These are phyloP conservation scores for Xylaria scruposa DNA, from an alignment of 495 filamentous ascomycete species.

Conservation along the genomic window DNA sequence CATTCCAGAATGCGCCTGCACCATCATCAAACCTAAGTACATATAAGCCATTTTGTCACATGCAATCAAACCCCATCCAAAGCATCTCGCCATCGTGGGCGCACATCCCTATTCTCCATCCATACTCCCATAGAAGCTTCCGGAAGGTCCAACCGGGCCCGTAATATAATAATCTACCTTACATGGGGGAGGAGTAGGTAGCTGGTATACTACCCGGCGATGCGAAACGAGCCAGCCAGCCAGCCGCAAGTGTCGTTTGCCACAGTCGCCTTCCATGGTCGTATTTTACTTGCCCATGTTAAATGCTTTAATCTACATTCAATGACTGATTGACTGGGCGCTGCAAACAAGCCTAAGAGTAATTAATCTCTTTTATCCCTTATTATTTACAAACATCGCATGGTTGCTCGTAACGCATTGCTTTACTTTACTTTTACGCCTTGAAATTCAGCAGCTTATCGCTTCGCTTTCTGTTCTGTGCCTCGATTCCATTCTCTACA, in stretches of 20 bases:
- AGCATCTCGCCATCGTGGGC: slow-evolving; percentile 9
- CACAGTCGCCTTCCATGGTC: not conserved
- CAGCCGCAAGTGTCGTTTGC: not conserved
- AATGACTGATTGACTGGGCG: not conserved
- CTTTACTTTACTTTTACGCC: not conserved
- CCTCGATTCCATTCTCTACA: too few species aligned
- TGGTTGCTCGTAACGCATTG: not conserved
- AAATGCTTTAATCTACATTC: not conserved
- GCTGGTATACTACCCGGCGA: slow-evolving; percentile 12
- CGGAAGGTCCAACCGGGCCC: slow-evolving; percentile 20
- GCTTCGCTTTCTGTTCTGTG: not conserved
- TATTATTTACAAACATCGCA: not conserved
- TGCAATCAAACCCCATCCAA: not conserved
- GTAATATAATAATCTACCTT: not conserved
- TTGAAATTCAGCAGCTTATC: not conserved
- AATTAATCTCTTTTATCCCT: not conserved
- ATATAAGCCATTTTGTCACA: not conserved
- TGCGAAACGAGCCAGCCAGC: not conserved
- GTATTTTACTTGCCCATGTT: not conserved
- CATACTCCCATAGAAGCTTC: slow-evolving; percentile 19
- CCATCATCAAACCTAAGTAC: not conserved
- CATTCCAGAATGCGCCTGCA: not conserved
- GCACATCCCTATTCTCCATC: not conserved
- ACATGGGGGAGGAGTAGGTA: not conserved
- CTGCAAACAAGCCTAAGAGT: not conserved